These are phyloP conservation scores for Eucalyptus melliodora DNA, from an alignment of 345 rosid genomes.

Conservation along the genomic window DNA sequence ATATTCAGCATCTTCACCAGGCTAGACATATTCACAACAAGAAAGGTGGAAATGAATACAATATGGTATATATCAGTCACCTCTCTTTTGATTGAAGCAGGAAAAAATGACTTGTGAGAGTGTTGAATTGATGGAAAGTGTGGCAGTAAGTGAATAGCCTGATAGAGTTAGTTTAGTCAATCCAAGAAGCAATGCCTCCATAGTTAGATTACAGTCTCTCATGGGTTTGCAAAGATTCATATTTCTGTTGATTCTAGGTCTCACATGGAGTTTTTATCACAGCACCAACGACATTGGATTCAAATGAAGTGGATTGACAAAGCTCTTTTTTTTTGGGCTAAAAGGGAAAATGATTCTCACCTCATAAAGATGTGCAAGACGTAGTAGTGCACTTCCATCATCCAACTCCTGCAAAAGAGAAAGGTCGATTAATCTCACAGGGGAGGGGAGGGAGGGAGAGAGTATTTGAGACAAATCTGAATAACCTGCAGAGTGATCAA, in stretches of 20 bases:
- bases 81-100: not conserved
- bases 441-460: not conserved
- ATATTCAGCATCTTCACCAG: slow-evolving; percentile 43
- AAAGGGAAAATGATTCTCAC: slow-evolving; percentile 3
- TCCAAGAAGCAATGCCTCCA: not conserved
- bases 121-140: not conserved
- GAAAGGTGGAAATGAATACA: not conserved
- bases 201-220: not conserved
- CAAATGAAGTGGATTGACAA: not conserved
- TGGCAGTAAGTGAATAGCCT: not conserved
- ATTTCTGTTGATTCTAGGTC: not conserved
- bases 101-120: not conserved
- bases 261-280: not conserved
- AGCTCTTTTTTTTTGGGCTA: not conserved
- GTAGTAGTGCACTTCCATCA: slow-evolving; percentile 56
- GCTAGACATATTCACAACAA: slow-evolving; percentile 11
- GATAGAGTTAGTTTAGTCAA: not conserved
- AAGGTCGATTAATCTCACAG: not conserved
- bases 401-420: slow-evolving; percentile 41
- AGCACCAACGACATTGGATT: not conserved
- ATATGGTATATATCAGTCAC: not conserved
- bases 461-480: not conserved
- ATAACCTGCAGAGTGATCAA: slow-evolving; percentile 68
- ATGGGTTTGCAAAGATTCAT: not conserved
- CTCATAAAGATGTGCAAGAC: slow-evolving; percentile 80